Base-by-base conservation (phyloP, 139 green algal species). In the Closterium sp. region DNA sequence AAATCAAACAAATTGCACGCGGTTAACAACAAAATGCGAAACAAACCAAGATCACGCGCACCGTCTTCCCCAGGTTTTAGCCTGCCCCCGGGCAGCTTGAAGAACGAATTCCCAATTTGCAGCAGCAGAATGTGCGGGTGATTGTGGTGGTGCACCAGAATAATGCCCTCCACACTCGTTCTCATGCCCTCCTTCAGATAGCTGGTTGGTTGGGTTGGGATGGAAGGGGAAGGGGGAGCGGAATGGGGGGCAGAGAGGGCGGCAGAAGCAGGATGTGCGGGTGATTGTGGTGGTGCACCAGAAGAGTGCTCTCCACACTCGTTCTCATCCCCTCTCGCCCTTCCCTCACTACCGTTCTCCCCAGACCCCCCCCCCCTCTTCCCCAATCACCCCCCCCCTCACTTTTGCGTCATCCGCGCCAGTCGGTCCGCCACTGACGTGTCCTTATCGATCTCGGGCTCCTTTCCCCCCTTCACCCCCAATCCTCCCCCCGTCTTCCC, bases 121-220 rank as follows among this genome's bases (percentile, higher is more conserved):
- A 99, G 91, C 8, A 99, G 95, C 55, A 99, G 92, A 2, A 99
- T 94, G 90, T 99, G 97, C 7, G 97, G 97, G 92, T 98, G 97
- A 88, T 97, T 97, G 96, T 99, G 98, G 85, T 98, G 92, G 64
- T 98, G 96, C 8, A 93, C 97, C 28, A 99, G 84, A 34, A 99
- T 64, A 5, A 99, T 93, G 3, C 94, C 97, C 64, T 99, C 97
- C 34, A 98, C 97, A 6, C 95, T 97, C 3, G 96, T 94, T 21
- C 97, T 94, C 87, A 96, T 92, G 64, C 97, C 97, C 38, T 99
- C 95, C 30, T 85, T 88, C 38, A 28, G 32, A 76, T 93, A 93
- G 25, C 87, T 91, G 33, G 36, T 28, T 16, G 12, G 16, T 28
- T 83, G 64, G 10, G 64, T 83, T 83, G 64, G 64, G 10, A 16